Percentiles rank a stretch among this genome's conserved stretches.
These are phyloP conservation scores for Melaleuca alternifolia DNA, from an alignment of 345 rosid species.

Conservation along the genomic window DNA sequence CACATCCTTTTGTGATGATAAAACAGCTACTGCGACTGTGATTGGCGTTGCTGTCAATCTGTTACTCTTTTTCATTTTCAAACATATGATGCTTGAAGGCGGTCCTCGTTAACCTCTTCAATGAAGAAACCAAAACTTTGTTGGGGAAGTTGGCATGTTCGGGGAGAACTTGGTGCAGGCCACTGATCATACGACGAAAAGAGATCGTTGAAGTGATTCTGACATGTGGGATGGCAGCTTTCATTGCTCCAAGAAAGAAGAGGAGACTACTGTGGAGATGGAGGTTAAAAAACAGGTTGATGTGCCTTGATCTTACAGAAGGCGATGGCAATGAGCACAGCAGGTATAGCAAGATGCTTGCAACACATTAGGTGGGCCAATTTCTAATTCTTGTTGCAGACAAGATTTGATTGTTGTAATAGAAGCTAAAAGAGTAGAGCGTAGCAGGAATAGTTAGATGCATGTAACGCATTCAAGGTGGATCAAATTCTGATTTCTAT, in stretches of 20 bases:
- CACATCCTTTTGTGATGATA: not conserved
- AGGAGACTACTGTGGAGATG: not conserved
- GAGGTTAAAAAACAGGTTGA: not conserved
- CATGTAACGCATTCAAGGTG: not conserved
- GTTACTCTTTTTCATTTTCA: not conserved
- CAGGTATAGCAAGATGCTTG: not conserved
- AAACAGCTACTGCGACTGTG: not conserved
- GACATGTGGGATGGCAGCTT: not conserved
- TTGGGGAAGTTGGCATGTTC: not conserved
- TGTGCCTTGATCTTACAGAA: not conserved
- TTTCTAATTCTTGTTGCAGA: too few relatives aligned
- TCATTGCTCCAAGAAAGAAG: not conserved
- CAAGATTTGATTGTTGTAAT: too few relatives aligned
- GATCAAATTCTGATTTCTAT: not conserved
- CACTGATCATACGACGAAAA: not conserved
- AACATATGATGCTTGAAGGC: not conserved
- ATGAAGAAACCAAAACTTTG: not conserved
- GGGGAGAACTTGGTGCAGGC: not conserved
- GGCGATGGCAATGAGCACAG: not conserved
- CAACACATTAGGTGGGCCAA: too few relatives aligned
- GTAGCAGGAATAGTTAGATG: not conserved
- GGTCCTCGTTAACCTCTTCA: not conserved
- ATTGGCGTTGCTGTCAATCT: not conserved
- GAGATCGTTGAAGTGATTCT: not conserved
- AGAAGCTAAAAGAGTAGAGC: too few relatives aligned